A percentile compares a stretch with the other conserved stretches of the same genome.
These are phyloP conservation scores for Euryodendron excelsum DNA, from an alignment of 148 eudicot species.

Conservation along the genomic window DNA sequence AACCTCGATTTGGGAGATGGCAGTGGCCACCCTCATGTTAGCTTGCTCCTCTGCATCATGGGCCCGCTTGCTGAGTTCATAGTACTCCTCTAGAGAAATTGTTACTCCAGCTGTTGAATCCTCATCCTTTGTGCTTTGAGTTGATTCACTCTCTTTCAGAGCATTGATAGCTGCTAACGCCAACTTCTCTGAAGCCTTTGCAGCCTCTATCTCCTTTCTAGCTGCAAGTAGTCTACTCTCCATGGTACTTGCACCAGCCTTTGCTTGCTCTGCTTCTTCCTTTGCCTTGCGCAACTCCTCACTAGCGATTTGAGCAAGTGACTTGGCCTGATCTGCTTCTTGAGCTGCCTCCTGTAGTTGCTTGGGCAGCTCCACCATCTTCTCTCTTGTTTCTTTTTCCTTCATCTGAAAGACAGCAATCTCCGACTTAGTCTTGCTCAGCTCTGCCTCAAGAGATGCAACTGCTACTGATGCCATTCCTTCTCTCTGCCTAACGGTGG, in stretches of 20 bases:
- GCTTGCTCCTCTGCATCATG: slow-evolving; percentile 88
- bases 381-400: slow-evolving; percentile 70
- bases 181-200: slow-evolving; percentile 76
- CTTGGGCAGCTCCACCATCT: slow-evolving; percentile 68
- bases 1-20: slow-evolving; percentile 61
- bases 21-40: slow-evolving; percentile 56
- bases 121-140: slow-evolving; percentile 30
- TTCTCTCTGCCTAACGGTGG: slow-evolving; percentile 64
- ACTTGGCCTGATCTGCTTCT: slow-evolving; percentile 76
- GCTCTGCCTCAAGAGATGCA: slow-evolving; percentile 78
- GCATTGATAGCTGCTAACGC: slow-evolving; percentile 83
- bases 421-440: slow-evolving; percentile 68
- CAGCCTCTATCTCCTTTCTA: slow-evolving; percentile 89
- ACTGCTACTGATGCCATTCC: slow-evolving; percentile 82
- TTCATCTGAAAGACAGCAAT: slow-evolving; percentile 54
- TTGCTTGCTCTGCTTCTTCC: slow-evolving; percentile 80
- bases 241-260: slow-evolving; percentile 67
- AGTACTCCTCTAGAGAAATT: slow-evolving; percentile 82
- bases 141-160: slow-evolving; percentile 65
- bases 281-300: slow-evolving; percentile 64
- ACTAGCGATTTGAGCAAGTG: slow-evolving; percentile 48
- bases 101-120: slow-evolving; percentile 52
- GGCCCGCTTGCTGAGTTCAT: slow-evolving; percentile 77
- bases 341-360: slow-evolving; percentile 65
- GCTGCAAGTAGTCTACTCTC: slow-evolving; percentile 74